Evolutionary conservation across 108 stramenopile species (phyloP).

Genomic region (Cyclostephanos invisitatus): DNA sequence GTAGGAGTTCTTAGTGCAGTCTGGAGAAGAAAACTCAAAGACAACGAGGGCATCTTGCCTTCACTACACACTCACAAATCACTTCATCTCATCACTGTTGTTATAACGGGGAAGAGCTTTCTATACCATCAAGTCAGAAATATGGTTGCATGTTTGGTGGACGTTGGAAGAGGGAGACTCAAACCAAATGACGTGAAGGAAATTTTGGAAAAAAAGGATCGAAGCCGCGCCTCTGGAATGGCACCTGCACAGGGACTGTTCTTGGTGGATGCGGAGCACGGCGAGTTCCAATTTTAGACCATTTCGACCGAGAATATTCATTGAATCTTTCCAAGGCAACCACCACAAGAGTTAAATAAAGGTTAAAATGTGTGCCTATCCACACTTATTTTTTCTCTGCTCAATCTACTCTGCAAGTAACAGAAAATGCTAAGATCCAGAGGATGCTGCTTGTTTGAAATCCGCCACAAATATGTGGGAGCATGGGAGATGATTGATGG

Average conservation of each 20-base stretch:
- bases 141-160: conserved; percentile 64
- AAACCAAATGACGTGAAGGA: conserved; percentile 49
- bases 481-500: too few species aligned
- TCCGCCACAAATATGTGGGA: too few species aligned
- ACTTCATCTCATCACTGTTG: conserved; percentile 60
- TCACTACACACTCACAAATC: conserved; percentile 22
- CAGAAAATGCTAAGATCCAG: too few species aligned
- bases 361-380: too few species aligned
- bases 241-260: conserved; percentile 85
- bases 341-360: neutral
- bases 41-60: conserved; percentile 1
- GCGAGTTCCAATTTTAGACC: conserved; percentile 57
- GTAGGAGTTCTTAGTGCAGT: conserved; percentile 32
- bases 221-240: conserved; percentile 57
- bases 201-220: conserved; percentile 56
- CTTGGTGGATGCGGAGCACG: conserved; percentile 79
- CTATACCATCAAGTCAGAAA: conserved; percentile 85
- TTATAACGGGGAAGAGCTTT: conserved; percentile 72
- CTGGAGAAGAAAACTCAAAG: conserved; percentile 1
- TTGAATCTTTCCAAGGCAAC: neutral
- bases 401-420: too few species aligned
- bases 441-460: too few species aligned
- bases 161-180: conserved; percentile 66
- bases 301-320: neutral
- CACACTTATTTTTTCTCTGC: too few species aligned